Percentiles rank a stretch among this genome's conserved stretches.
Conservation (phyloP, 78 protist genomes). For the Cyanophora paradoxa region DNA sequence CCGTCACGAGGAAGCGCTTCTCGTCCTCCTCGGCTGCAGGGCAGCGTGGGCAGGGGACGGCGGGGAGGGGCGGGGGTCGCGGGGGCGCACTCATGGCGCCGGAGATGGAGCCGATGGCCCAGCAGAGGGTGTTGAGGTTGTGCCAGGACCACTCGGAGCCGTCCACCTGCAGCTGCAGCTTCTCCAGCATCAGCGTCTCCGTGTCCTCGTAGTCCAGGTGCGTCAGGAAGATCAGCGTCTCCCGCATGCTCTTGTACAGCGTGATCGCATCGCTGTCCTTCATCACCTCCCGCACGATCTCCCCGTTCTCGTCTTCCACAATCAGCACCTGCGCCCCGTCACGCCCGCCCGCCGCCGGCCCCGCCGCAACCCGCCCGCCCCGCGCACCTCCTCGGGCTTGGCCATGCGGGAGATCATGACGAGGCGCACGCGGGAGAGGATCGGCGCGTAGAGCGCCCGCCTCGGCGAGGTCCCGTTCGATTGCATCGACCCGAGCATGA, state of each 20-base stretch:
- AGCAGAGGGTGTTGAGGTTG: conserved; percentile 89
- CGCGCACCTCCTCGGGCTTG: conserved; percentile 94
- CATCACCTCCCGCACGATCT: conserved; percentile 81
- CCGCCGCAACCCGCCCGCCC: too few relatives aligned
- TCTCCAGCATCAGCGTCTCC: conserved; percentile 76
- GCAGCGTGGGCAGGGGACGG: too few relatives aligned
- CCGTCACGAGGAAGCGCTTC: conserved; percentile 94
- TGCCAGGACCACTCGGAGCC: conserved; percentile 63
- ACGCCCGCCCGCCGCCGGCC: too few relatives aligned
- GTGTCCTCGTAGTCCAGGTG: conserved; percentile 89
- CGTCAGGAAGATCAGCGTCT: conserved; percentile 74
- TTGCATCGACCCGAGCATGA: not conserved
- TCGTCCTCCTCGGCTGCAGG: conserved; percentile 79
- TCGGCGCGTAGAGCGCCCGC: conserved; percentile 51
- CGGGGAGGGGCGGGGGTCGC: too few relatives aligned
- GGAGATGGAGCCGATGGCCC: conserved; percentile 98
- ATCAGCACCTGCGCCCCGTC: conserved; percentile 77
- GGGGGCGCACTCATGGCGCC: too few relatives aligned
- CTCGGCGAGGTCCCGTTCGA: not conserved
- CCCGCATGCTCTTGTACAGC: conserved; percentile 73
- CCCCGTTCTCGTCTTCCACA: conserved; percentile 92
- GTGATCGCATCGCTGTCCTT: conserved; percentile 73
- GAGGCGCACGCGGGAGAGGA: conserved; percentile 71
- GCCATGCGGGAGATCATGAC: conserved; percentile 88
- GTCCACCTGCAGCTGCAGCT: conserved; percentile 49